Evolutionary conservation across 331 rosid species (phyloP).

Genomic region (Rhamnella rubrinervis): DNA sequence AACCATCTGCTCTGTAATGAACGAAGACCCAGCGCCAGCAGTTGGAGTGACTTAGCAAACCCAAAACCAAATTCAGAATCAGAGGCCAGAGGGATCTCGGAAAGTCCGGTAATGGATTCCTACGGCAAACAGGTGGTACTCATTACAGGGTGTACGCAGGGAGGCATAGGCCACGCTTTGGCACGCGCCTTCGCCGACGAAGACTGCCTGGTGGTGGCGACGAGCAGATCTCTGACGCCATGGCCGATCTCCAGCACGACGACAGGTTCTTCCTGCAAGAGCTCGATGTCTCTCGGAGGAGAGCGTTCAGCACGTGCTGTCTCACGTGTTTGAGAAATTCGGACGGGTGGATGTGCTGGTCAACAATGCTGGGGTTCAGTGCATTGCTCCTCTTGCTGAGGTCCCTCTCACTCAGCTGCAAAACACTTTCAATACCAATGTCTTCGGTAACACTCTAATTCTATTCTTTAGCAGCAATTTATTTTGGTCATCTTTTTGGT

Average conservation of each 20-base stretch:
- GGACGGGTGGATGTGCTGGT: constrained; percentile 73
- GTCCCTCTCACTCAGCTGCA: constrained; percentile 56
- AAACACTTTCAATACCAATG: constrained; percentile 62
- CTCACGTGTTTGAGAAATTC: constrained; percentile 41
- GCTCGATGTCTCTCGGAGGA: constrained; percentile 68
- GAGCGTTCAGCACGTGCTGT: constrained; percentile 45
- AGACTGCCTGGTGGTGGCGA: constrained; percentile 63
- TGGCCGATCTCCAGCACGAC: constrained; percentile 61
- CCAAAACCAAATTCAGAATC: background rate
- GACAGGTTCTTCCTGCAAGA: constrained; percentile 55
- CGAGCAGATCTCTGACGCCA: constrained; percentile 56
- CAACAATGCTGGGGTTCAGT: constrained; percentile 79
- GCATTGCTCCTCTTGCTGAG: constrained; percentile 78
- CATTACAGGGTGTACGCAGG: constrained; percentile 62
- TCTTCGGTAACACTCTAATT: constrained; percentile 41
- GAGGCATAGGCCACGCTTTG: constrained; percentile 77
- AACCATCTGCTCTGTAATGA: too few relatives aligned
- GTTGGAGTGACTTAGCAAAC: too few relatives aligned
- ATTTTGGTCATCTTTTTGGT: background rate
- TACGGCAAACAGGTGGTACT: constrained; percentile 52
- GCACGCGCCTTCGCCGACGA: constrained; percentile 71
- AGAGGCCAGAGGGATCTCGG: background rate
- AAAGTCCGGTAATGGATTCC: constrained; percentile 15
- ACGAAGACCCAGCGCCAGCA: too few relatives aligned
- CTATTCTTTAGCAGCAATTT: background rate